Evolutionary conservation across 768 basidiomycete species (phyloP).

Genomic region (Hericium coralloides): DNA sequence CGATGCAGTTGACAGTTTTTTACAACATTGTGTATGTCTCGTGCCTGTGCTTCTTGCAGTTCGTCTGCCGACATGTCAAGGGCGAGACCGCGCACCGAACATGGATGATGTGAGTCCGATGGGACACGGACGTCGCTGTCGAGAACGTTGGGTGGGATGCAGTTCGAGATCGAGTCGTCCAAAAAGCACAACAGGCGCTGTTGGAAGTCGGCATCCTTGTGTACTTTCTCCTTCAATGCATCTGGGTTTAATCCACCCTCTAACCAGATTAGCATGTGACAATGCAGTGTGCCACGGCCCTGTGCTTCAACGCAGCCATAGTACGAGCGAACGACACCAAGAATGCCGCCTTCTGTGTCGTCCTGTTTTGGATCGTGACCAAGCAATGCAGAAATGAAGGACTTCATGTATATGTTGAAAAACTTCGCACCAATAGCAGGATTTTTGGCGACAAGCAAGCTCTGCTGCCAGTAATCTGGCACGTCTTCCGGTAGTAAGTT

Average conservation of each 20-base stretch:
- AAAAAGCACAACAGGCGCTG: constrained; percentile 16
- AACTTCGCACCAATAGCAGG: constrained; percentile 31
- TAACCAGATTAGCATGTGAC: constrained; percentile 34
- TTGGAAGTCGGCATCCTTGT: constrained; percentile 14
- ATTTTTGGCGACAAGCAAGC: constrained; percentile 29
- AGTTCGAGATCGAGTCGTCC: constrained; percentile 22
- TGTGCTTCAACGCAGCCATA: constrained; percentile 35
- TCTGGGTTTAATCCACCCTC: constrained; percentile 8
- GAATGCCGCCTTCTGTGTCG: constrained; percentile 19
- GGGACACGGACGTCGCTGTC: not conserved
- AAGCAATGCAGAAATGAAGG: constrained; percentile 21
- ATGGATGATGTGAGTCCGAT: not conserved
- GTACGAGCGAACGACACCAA: constrained; percentile 26
- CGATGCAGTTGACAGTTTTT: constrained; percentile 23
- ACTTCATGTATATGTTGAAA: constrained; percentile 32
- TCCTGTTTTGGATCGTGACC: constrained; percentile 11
- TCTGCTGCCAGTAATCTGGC: constrained; percentile 23
- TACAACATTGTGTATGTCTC: constrained; percentile 11
- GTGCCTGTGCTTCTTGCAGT: not conserved
- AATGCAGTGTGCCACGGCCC: constrained; percentile 30
- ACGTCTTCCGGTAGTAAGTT: constrained; percentile 20
- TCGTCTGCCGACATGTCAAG: not conserved
- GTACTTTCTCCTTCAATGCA: not conserved
- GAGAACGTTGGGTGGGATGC: constrained; percentile 15
- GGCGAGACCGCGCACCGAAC: not conserved